A percentile compares a stretch with the other conserved stretches of the same genome.
phyloP scores from a whole-genome alignment of 805 yeast species.

The Komagataella ulmi region DNA sequence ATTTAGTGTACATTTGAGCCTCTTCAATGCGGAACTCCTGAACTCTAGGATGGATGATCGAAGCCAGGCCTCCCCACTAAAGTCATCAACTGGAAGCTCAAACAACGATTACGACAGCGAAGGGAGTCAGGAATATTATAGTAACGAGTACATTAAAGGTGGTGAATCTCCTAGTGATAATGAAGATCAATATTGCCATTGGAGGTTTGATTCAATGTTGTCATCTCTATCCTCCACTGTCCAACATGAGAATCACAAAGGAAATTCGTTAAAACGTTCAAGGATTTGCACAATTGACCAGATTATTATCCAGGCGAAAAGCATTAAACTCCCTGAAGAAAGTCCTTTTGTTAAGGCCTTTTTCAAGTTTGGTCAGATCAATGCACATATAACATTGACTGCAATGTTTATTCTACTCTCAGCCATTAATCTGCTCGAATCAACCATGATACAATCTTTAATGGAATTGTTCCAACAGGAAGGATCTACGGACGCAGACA shows the following conservation, averaged over 20 bases:
- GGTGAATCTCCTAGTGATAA: not conserved
- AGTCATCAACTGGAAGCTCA: not conserved
- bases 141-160: not conserved
- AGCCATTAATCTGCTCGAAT: not conserved
- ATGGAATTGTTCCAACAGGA: not conserved
- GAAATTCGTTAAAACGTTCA: not conserved
- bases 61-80: not conserved
- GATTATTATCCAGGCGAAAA: not conserved
- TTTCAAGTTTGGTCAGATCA: not conserved
- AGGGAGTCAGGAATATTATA: not conserved
- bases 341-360: not conserved
- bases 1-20: not conserved
- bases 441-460: not conserved
- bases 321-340: not conserved
- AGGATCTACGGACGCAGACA: not conserved
- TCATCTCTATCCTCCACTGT: not conserved
- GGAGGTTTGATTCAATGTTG: not conserved
- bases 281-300: not conserved
- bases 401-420: not conserved
- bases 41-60: not conserved
- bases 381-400: not conserved
- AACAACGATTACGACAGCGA: not conserved
- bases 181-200: not conserved
- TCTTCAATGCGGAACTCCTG: not conserved
- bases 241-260: not conserved